Evolutionary conservation across 208 protist species (phyloP).

Genomic region (Trypanosomatidae sp.): DNA sequence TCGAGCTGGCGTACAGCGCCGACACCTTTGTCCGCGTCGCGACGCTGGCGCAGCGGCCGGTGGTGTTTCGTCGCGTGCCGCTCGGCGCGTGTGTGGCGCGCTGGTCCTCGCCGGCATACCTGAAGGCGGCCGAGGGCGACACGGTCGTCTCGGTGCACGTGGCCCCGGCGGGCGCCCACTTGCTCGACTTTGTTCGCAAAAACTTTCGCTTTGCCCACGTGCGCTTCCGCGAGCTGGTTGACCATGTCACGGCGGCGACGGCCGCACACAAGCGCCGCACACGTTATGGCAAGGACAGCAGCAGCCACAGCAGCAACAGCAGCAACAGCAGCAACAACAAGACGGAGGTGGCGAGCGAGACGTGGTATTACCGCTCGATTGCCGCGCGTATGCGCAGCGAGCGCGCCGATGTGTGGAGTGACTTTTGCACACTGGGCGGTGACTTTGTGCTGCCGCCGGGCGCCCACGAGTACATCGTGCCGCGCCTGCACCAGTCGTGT

Average conservation of each 20-base stretch:
- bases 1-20: conserved; percentile 16
- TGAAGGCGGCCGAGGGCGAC: conserved; percentile 26
- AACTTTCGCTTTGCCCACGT: conserved; percentile 83
- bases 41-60: conserved; percentile 13
- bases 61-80: conserved; percentile 48
- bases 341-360: too few relatives aligned
- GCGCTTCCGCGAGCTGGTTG: conserved; percentile 44
- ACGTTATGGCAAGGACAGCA: too few relatives aligned
- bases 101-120: conserved; percentile 42
- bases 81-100: conserved; percentile 37
- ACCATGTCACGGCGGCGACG: conserved; percentile 26
- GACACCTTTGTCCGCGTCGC: conserved; percentile 23
- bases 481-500: conserved; percentile 71
- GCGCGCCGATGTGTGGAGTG: conserved; percentile 66
- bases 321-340: too few relatives aligned
- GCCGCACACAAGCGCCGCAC: conserved; percentile 3
- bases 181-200: conserved; percentile 86
- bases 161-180: conserved; percentile 14
- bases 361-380: conserved; percentile 82
- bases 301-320: too few relatives aligned
- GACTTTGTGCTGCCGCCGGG: conserved; percentile 65
- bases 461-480: conserved; percentile 23
- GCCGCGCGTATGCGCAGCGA: conserved; percentile 75
- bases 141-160: conserved; percentile 74
- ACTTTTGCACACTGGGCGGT: conserved; percentile 45